Conservation (phyloP, 2,329 filamentous ascomycete species). For the Exophiala alcalophila region DNA sequence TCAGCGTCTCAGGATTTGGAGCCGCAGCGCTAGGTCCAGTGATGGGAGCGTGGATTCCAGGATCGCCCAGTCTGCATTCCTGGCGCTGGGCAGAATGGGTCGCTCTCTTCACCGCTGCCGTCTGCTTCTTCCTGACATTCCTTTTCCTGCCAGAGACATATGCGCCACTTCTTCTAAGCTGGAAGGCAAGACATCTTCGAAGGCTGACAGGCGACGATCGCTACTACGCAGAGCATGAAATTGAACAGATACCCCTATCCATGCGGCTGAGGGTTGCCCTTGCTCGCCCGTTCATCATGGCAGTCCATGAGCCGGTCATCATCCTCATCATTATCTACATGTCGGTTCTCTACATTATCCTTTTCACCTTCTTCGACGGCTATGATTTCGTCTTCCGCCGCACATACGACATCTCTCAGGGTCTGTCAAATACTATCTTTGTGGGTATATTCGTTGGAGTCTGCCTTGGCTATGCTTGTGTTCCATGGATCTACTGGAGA, state of each 20-base stretch:
- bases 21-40: slow-evolving; percentile 38
- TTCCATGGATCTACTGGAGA: slow-evolving; percentile 48
- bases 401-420: slow-evolving; percentile 47
- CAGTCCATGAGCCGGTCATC: slow-evolving; percentile 43
- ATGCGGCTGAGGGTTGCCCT: slow-evolving; percentile 42
- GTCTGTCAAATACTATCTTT: slow-evolving; percentile 49
- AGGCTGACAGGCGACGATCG: slow-evolving; percentile 44
- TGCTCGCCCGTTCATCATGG: slow-evolving; percentile 49
- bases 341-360: slow-evolving; percentile 34
- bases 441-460: slow-evolving; percentile 47
- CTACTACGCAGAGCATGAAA: slow-evolving; percentile 49
- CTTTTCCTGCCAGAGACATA: slow-evolving; percentile 53
- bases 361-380: slow-evolving; percentile 45
- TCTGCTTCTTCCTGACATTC: slow-evolving; percentile 36
- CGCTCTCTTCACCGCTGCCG: slow-evolving; percentile 38
- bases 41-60: slow-evolving; percentile 45
- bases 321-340: slow-evolving; percentile 33
- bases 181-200: slow-evolving; percentile 45
- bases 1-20: slow-evolving; percentile 44
- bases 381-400: slow-evolving; percentile 51
- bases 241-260: slow-evolving; percentile 40
- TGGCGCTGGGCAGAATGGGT: slow-evolving; percentile 52
- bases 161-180: slow-evolving; percentile 45
- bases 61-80: slow-evolving; percentile 35
- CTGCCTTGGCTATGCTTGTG: slow-evolving; percentile 36